Base-by-base conservation (phyloP, 192 early-diverging fungal species). In the Entomortierella lignicola region DNA sequence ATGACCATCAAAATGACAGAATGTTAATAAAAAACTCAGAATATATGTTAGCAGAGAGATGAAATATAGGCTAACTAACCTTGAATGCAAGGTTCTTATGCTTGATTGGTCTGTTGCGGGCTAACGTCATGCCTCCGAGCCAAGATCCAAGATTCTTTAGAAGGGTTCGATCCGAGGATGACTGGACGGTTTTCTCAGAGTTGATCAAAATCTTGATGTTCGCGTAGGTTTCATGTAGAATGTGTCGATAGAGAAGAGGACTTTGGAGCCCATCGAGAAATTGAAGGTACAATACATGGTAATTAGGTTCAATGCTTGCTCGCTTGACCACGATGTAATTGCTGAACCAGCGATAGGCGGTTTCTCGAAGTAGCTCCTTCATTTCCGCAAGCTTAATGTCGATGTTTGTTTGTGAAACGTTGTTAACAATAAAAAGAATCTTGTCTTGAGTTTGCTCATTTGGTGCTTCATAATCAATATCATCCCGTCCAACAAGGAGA, bases 101-200 rank as follows among this genome's bases (percentile, higher is more conserved):
- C 80, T 94, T 92, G 73, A 99, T 97, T 12, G 98, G 98, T 59
- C 88, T 89, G 82, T 99, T 94, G 37, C 93, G 91, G n/a, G 95
- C 96, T 15, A 99, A 81, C n/a, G 98, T 97, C 71, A 98, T 89
- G n/a, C 91, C 90, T 44, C 98, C 98, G 20, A 99, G 89, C 98
- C 98, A 99, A 8, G 96, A 91, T 26, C 98, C 98, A 43, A 99
- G 81, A 79, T 98, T 99, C 84, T 99, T 99, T 30, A 99, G 82
- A 43, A 96, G 85, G 15, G 91, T 90, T 13, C 97, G 86, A 66
- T 99, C 98, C 23, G 90, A 89, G 0, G 94, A 94, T 37, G 94
- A 96, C 57, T 90, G 92, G 29, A 97, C 87, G 4, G 96, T 98
- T 53, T 94, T 95, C 72, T 98, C 95, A 1, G 96, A 94, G 66